These are phyloP conservation scores for Nemania sp. DNA, from an alignment of 2,329 filamentous ascomycete species.

Conservation along the genomic window DNA sequence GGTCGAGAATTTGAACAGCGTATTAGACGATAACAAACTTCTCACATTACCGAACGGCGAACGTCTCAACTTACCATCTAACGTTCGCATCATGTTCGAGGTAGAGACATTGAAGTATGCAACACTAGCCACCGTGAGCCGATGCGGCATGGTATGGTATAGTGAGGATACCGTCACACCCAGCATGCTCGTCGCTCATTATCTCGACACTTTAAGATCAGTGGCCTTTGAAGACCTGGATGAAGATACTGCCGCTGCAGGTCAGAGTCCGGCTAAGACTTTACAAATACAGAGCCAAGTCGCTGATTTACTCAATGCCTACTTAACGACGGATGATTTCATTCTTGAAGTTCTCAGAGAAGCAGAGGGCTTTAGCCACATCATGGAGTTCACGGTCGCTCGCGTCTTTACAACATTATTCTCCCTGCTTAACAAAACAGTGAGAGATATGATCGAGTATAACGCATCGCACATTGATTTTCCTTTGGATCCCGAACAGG, in stretches of 20 bases:
- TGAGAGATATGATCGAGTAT: conserved; percentile 91
- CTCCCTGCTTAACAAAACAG: conserved; percentile 92
- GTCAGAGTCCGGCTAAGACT: conserved; percentile 76
- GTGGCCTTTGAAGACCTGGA: conserved; percentile 93
- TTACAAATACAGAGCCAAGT: conserved; percentile 77
- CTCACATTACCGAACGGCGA: conserved; percentile 97
- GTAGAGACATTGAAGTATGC: conserved; percentile 98
- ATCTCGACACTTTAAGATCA: conserved; percentile 79
- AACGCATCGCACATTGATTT: conserved; percentile 95
- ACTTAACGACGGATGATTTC: conserved; percentile 79
- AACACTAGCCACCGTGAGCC: conserved; percentile 96
- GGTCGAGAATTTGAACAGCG: conserved; percentile 99
- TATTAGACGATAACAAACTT: conserved; percentile 98
- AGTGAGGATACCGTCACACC: conserved; percentile 96
- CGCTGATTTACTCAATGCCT: conserved; percentile 75
- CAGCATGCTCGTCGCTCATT: conserved; percentile 89
- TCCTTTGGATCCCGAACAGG: conserved; percentile 84
- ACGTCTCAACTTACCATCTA: conserved; percentile 88
- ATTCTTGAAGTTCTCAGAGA: conserved; percentile 75
- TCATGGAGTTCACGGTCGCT: conserved; percentile 96
- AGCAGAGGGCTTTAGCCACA: conserved; percentile 82
- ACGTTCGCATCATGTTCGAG: conserved; percentile 99
- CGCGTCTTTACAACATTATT: conserved; percentile 92
- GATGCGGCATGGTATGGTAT: conserved; percentile 99
- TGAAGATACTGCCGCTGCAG: conserved; percentile 80